These are phyloP conservation scores for Pyronema domesticum DNA, from an alignment of 495 filamentous ascomycete species.

Conservation along the genomic window DNA sequence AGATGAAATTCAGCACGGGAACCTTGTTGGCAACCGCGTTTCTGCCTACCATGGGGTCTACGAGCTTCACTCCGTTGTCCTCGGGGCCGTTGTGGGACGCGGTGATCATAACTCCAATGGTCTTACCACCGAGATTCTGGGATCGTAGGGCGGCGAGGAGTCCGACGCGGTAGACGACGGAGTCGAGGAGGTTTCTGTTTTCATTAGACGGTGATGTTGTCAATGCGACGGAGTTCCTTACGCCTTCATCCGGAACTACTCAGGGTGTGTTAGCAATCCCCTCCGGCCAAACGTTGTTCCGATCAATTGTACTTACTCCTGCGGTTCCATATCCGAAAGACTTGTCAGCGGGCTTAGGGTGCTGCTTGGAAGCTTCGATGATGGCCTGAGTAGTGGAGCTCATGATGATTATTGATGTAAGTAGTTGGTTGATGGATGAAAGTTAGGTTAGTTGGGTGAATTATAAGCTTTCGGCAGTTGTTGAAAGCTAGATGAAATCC, in stretches of 20 bases:
- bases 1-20: constrained; percentile 6
- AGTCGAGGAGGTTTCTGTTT: constrained; percentile 62
- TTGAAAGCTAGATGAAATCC: too few relatives aligned
- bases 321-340: constrained; percentile 89
- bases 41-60: constrained; percentile 66
- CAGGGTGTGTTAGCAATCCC: too few relatives aligned
- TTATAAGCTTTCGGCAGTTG: too few relatives aligned
- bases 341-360: constrained; percentile 47
- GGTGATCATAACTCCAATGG: constrained; percentile 97
- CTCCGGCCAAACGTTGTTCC: too few relatives aligned
- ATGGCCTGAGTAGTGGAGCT: constrained; percentile 24
- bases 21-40: background rate
- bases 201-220: constrained; percentile 18
- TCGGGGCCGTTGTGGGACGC: constrained; percentile 92
- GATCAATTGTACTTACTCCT: constrained; percentile 40
- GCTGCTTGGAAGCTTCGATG: constrained; percentile 43
- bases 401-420: constrained; percentile 17
- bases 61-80: constrained; percentile 96
- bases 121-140: constrained; percentile 68
- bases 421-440: constrained; percentile 7
- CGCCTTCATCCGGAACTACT: constrained; percentile 75
- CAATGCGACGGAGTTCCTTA: constrained; percentile 30
- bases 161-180: constrained; percentile 77
- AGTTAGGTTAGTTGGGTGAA: background rate
- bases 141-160: constrained; percentile 81